Evolutionary conservation across 345 rosid species (phyloP), one percentile per base, ranked within the genome.

Genomic region (Camelina laxa): DNA sequence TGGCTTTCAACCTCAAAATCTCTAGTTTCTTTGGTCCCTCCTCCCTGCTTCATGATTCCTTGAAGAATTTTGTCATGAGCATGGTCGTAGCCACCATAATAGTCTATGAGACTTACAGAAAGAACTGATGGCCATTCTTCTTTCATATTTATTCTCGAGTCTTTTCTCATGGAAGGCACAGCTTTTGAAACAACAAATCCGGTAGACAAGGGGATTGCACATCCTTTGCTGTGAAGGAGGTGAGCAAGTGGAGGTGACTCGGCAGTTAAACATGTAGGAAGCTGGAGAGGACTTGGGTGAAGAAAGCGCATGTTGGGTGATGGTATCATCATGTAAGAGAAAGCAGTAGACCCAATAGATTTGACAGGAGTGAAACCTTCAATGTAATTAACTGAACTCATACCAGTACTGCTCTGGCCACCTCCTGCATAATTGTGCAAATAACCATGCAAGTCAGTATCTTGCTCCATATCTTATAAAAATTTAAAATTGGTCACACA

Each of bases 231-330:
- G 57, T 96, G 99, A 65, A 96, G 96, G 80, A 96, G 97, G 81
- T 96, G 97, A 62, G 98, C 99, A 53, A 96, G 91, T 5, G 99
- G 99, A 35, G 99, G 99, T 66, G 99, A 96, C 61, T 96, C 99
- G 4, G 98, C 97, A 42, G 97, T 92, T 65, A 96, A 92, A 81
- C 98, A 90, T 39, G 90, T 91, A 1, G 98, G 98, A 22, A 89
- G 91, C 81, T 92, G 98, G 63, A 91, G 93, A 73, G 98, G 95
- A 35, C 87, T 81, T 19, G 97, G 84, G 69, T 96, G 98, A 63
- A 96, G 92, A 85, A 96, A 96, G 60, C 90, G 97, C 94, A 92
- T 90, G 81, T 94, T 85, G 19, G 98, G 96, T 42, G 99, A 90
- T 54, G 99, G 99, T 69, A 96, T 92, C 72, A 92, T 66, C 79